phyloP scores from a whole-genome alignment of 2,329 filamentous ascomycete species.

The Pleomassaria siparia region DNA sequence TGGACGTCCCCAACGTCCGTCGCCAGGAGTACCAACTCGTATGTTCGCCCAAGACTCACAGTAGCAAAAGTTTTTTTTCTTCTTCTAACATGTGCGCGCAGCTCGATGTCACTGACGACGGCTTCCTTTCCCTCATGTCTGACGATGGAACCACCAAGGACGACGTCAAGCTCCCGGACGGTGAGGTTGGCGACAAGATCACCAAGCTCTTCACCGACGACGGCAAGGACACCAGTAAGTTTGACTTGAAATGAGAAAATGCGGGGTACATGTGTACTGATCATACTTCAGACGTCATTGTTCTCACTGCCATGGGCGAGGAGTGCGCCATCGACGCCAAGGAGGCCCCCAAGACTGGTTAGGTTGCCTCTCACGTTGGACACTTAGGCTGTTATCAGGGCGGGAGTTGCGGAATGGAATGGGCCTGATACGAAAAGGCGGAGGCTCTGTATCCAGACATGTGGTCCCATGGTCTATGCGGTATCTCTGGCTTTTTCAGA shows the following conservation, averaged over 20 bases:
- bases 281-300: constrained; percentile 71
- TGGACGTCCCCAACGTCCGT: constrained; percentile 93
- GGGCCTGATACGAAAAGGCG: constrained; percentile 24
- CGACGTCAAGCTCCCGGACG: constrained; percentile 90
- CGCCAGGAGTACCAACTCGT: constrained; percentile 94
- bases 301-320: constrained; percentile 96
- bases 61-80: not conserved
- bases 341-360: constrained; percentile 68
- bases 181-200: constrained; percentile 87
- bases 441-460: constrained; percentile 22
- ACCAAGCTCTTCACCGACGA: constrained; percentile 74
- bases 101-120: constrained; percentile 93
- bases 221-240: constrained; percentile 93
- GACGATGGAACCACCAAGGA: constrained; percentile 87
- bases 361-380: constrained; percentile 28
- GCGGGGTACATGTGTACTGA: constrained; percentile 17
- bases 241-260: not conserved
- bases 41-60: constrained; percentile 51
- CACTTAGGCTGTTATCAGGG: constrained; percentile 28
- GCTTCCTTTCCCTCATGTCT: constrained; percentile 90
- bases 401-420: constrained; percentile 30
- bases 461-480: constrained; percentile 29
- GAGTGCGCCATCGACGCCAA: constrained; percentile 90
- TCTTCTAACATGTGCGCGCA: constrained; percentile 45
- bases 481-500: constrained; percentile 33